Conservation (phyloP, 2,329 filamentous ascomycete genomes). For the Neophaeococcomyces aloes region DNA sequence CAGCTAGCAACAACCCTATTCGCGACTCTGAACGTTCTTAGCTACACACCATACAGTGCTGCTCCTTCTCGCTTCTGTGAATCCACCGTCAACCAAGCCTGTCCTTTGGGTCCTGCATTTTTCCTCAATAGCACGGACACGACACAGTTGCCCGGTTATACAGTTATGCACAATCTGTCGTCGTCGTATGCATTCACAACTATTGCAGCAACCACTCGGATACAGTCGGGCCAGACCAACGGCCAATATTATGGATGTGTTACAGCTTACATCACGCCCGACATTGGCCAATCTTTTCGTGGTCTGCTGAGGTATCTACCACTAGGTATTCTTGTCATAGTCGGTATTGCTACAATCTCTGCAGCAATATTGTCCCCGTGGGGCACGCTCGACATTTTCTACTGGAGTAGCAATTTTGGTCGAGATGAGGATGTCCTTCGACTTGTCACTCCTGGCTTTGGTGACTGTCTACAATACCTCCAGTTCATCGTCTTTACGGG, state of each 20-base stretch:
- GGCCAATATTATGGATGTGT: conserved; percentile 65
- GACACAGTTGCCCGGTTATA: conserved; percentile 56
- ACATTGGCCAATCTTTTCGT: conserved; percentile 59
- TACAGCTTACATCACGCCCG: conserved; percentile 71
- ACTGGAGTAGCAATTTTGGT: conserved; percentile 97
- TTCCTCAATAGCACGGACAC: conserved; percentile 44
- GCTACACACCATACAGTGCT: conserved; percentile 57
- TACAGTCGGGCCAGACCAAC: conserved; percentile 61
- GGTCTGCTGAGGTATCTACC: conserved; percentile 66
- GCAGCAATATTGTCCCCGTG: conserved; percentile 86
- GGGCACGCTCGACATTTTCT: conserved; percentile 82
- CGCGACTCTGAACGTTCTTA: conserved; percentile 61
- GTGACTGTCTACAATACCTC: conserved; percentile 92
- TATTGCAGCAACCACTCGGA: conserved; percentile 59
- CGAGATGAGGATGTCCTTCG: conserved; percentile 84
- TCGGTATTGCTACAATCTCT: conserved; percentile 70
- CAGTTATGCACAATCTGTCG: conserved; percentile 60
- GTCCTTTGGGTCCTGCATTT: conserved; percentile 69
- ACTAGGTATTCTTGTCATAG: conserved; percentile 63
- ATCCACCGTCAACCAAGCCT: conserved; percentile 46
- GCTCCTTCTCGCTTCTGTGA: conserved; percentile 56
- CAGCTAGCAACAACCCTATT: conserved; percentile 63
- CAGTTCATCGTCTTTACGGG: conserved; percentile 85
- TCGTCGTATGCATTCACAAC: conserved; percentile 83
- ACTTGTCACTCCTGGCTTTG: conserved; percentile 89